These are phyloP conservation scores for Naganishia randhawae DNA, from an alignment of 768 basidiomycete species.

Conservation along the genomic window DNA sequence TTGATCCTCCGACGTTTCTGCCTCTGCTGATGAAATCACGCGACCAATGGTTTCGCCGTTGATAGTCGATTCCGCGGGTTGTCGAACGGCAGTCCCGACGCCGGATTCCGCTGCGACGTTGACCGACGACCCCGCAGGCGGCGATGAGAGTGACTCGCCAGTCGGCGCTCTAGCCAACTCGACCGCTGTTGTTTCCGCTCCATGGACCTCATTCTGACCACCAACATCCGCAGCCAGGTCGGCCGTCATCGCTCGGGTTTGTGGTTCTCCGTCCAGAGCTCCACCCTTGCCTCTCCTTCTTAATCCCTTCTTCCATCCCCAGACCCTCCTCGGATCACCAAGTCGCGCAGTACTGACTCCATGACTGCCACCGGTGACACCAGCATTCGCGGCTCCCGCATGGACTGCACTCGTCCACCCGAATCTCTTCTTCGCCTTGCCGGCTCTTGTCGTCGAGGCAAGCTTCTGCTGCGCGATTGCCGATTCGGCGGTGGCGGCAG, in stretches of 20 bases:
- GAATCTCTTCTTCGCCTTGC: slow-evolving; percentile 18
- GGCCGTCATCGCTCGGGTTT: background rate
- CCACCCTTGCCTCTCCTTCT: slow-evolving; percentile 17
- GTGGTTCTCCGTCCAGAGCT: background rate
- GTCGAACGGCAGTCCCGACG: background rate
- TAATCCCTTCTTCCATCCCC: slow-evolving; percentile 19
- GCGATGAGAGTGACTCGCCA: background rate
- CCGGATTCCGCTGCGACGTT: background rate
- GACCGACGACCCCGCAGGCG: background rate
- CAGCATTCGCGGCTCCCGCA: background rate
- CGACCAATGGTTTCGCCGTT: background rate
- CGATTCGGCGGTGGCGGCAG: background rate
- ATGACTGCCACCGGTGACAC: background rate
- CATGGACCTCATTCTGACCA: background rate
- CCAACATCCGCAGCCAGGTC: background rate
- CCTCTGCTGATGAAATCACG: background rate
- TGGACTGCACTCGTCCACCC: slow-evolving; percentile 15
- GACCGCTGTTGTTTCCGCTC: background rate
- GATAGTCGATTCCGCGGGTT: background rate
- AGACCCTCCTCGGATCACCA: slow-evolving; percentile 21
- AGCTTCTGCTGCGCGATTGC: background rate
- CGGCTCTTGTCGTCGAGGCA: background rate
- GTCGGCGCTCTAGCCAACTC: background rate
- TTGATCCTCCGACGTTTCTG: background rate
- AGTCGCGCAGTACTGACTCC: background rate